Evolutionary conservation across 2,329 filamentous ascomycete genomes (phyloP).

Genomic region (Arthrobotrys musiformis): DNA sequence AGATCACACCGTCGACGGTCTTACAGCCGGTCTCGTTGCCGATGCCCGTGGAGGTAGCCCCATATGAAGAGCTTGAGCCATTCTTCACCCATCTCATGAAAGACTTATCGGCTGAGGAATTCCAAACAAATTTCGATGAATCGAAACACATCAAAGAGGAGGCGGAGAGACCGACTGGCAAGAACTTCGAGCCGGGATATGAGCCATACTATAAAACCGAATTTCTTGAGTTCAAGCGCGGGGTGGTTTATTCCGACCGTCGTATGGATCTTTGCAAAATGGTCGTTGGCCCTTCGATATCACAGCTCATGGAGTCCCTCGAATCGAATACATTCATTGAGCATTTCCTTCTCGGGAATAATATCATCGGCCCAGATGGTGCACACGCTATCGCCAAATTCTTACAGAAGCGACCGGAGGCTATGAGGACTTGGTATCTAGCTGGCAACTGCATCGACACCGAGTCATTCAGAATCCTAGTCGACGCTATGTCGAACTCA

Average conservation of each 20-base stretch:
- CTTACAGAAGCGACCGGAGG: conserved; percentile 64
- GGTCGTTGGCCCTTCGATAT: conserved; percentile 68
- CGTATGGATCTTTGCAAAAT: conserved; percentile 70
- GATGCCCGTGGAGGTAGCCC: conserved; percentile 62
- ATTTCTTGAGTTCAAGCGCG: conserved; percentile 63
- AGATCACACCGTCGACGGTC: conserved; percentile 60
- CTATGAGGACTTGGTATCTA: conserved; percentile 70
- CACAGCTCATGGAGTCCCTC: conserved; percentile 66
- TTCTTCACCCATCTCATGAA: conserved; percentile 62
- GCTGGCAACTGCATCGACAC: conserved; percentile 69
- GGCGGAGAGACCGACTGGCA: not conserved
- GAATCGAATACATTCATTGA: conserved; percentile 65
- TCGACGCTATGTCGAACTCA: conserved; percentile 65
- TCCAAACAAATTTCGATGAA: conserved; percentile 57
- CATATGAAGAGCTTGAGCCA: conserved; percentile 60
- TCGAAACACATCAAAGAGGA: conserved; percentile 31
- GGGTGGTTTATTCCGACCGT: conserved; percentile 67
- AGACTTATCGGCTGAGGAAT: conserved; percentile 53
- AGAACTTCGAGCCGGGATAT: conserved; percentile 39
- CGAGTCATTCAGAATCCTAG: conserved; percentile 63
- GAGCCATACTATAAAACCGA: conserved; percentile 62
- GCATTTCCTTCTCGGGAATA: conserved; percentile 69
- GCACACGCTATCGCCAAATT: conserved; percentile 66
- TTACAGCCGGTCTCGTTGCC: conserved; percentile 61
- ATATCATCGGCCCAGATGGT: conserved; percentile 67